Evolutionary conservation across 2,329 filamentous ascomycete genomes (phyloP).

Genomic region (Paracamarosporium sp.): DNA sequence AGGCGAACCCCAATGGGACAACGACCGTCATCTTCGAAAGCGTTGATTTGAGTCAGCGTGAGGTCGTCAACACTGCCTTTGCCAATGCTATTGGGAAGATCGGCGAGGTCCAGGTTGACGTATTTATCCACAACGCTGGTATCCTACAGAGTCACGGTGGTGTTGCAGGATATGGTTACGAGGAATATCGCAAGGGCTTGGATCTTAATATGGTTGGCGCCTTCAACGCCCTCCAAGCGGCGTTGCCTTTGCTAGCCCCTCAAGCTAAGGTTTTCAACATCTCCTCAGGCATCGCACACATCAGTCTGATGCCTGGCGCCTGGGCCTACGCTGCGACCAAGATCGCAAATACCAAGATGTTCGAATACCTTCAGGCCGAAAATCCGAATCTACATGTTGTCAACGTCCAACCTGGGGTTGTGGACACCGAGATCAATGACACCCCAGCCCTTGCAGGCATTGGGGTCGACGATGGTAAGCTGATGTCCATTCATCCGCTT

Average conservation of each 20-base stretch:
- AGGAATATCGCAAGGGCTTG: slow-evolving; percentile 6
- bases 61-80: slow-evolving; percentile 11
- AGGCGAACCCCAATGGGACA: slow-evolving; percentile 35
- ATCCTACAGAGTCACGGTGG: slow-evolving; percentile 7
- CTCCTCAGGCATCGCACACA: slow-evolving; percentile 11
- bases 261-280: slow-evolving; percentile 21
- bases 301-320: slow-evolving; percentile 8
- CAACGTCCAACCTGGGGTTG: slow-evolving; percentile 48
- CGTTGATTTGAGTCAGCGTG: slow-evolving; percentile 14
- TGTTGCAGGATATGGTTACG: slow-evolving; percentile 11
- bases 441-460: not conserved
- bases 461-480: slow-evolving; percentile 19
- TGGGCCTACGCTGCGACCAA: slow-evolving; percentile 41
- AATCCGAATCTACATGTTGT: slow-evolving; percentile 47
- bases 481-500: slow-evolving; percentile 1
- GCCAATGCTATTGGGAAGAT: slow-evolving; percentile 7
- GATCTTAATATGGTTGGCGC: slow-evolving; percentile 20
- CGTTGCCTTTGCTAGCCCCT: slow-evolving; percentile 14
- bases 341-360: slow-evolving; percentile 38
- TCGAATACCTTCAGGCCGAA: slow-evolving; percentile 44
- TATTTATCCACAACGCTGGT: slow-evolving; percentile 14
- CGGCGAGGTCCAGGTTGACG: slow-evolving; percentile 9
- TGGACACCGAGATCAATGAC: slow-evolving; percentile 43
- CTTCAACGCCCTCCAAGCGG: slow-evolving; percentile 15
- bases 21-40: slow-evolving; percentile 14